Percentiles rank a stretch among this genome's conserved stretches.
phyloP scores from a whole-genome alignment of 2,329 filamentous ascomycete species.

The Cordyceps fumosorosea region DNA sequence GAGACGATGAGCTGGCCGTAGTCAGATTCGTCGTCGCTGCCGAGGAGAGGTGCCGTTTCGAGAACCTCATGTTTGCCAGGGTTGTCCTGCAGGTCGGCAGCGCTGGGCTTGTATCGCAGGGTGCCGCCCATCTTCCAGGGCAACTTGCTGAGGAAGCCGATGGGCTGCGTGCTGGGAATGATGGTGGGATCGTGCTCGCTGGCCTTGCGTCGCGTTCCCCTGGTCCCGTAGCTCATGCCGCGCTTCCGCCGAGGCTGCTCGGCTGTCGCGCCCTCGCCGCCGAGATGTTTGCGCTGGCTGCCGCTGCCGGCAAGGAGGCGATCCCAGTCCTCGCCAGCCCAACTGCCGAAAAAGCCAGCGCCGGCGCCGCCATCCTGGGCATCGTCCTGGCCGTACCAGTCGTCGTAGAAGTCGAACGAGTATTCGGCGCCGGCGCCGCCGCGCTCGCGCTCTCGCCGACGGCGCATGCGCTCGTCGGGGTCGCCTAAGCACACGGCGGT shows the following conservation, averaged over 20 bases:
- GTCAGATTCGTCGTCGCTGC: slow-evolving; percentile 25
- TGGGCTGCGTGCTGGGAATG: slow-evolving; percentile 79
- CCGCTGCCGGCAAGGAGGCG: slow-evolving; percentile 68
- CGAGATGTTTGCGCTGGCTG: slow-evolving; percentile 30
- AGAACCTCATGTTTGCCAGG: slow-evolving; percentile 49
- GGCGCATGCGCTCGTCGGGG: slow-evolving; percentile 66
- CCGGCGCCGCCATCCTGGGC: slow-evolving; percentile 28
- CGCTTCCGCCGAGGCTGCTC: slow-evolving; percentile 66
- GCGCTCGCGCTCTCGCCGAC: slow-evolving; percentile 57
- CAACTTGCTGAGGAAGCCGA: slow-evolving; percentile 77
- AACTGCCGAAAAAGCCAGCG: slow-evolving; percentile 60
- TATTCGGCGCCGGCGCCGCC: slow-evolving; percentile 63
- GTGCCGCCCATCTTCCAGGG: slow-evolving; percentile 81
- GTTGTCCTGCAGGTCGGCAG: slow-evolving; percentile 83
- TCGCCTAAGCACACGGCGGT: slow-evolving; percentile 64
- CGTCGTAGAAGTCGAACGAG: slow-evolving; percentile 96
- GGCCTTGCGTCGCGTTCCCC: slow-evolving; percentile 44
- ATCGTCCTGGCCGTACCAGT: slow-evolving; percentile 68
- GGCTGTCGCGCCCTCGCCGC: slow-evolving; percentile 31
- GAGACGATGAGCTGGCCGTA: slow-evolving; percentile 24
- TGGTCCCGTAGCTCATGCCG: slow-evolving; percentile 85
- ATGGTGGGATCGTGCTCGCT: slow-evolving; percentile 72
- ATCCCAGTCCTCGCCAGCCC: slow-evolving; percentile 81
- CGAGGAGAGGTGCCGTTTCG: slow-evolving; percentile 66
- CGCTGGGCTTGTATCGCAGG: slow-evolving; percentile 81